Conservation (phyloP, 352 stramenopile species). For the Aphanomyces invadans region DNA sequence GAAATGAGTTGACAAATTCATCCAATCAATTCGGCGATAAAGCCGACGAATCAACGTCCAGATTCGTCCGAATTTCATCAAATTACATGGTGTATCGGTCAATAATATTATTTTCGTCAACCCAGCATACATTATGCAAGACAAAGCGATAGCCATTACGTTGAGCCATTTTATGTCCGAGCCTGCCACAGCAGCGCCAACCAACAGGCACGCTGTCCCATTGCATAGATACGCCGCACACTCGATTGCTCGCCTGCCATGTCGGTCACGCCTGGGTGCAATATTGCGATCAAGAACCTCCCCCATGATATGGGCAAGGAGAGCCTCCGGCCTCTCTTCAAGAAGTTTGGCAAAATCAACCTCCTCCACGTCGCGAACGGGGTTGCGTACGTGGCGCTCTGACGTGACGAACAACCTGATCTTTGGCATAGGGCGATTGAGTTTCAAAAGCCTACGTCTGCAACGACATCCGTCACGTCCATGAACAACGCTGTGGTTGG, state of each 20-base stretch:
- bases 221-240: neutral
- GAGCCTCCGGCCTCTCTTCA: slow-evolving; percentile 16
- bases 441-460: slow-evolving; percentile 8
- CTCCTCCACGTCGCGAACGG: slow-evolving; percentile 5
- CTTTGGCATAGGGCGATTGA: slow-evolving; percentile 5
- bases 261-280: neutral
- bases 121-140: too few relatives aligned
- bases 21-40: neutral
- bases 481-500: slow-evolving; percentile 14
- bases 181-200: neutral
- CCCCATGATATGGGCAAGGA: neutral
- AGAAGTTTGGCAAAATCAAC: slow-evolving; percentile 25
- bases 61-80: neutral
- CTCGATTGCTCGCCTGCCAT: neutral
- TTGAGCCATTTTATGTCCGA: too few relatives aligned
- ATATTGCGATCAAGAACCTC: slow-evolving; percentile 17
- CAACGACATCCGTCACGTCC: neutral
- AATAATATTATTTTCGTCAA: too few relatives aligned
- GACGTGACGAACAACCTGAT: neutral
- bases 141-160: too few relatives aligned
- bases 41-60: too few relatives aligned
- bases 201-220: neutral
- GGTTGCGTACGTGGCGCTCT: slow-evolving; percentile 6
- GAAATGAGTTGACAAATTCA: neutral
- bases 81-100: neutral